Base-by-base conservation (phyloP, 805 yeast species). In the Yamadazyma tumulicola region DNA sequence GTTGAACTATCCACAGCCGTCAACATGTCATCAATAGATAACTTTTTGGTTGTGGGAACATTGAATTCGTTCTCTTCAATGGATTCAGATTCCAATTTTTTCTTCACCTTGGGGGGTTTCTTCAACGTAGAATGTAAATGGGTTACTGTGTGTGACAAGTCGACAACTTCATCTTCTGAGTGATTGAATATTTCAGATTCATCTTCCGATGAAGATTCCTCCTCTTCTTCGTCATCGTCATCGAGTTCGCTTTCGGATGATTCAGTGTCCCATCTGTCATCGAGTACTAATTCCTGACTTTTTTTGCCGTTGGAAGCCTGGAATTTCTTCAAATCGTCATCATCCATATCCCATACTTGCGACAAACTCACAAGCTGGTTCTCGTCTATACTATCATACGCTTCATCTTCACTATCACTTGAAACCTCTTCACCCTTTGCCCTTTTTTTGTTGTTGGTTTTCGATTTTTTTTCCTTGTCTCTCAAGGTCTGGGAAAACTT, bases 321-420 rank as follows among this genome's bases (percentile, higher is more conserved):
- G 26, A 51, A 41, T 29, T 47, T 51, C 26, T 53, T 52, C 33
- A 52, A 43, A 39, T 75, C 81, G 19, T 55, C 61, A 20, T 80
- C 86, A 54, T 85, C 93, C 59, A 77, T 58, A 51, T 84, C 96
- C 95, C 95, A 87, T 3, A 85, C 88, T 46, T 81, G 88, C n/a
- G 95, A 82, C 25, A 88, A 65, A 0, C 94, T 75, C 39, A 83
- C 72, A 35, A 88, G 68, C 45, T 86, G 84, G 19, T 59, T 66
- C 52, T 86, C 96, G 48, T 86, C 95, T 27, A 84, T 69, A 51
- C 89, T 80, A 17, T 74, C 74, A 51, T 85, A 83, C 9, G 75
- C 91, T 4, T 67, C 76, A n/a, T 74, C 80, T 9, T 37, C 47
- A 10, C 43, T 51, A 7, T 69, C 74, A 11, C 60, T 62, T n/a